Conservation (phyloP, 495 filamentous ascomycete genomes). For the Aspergillus incahuasiensis region DNA sequence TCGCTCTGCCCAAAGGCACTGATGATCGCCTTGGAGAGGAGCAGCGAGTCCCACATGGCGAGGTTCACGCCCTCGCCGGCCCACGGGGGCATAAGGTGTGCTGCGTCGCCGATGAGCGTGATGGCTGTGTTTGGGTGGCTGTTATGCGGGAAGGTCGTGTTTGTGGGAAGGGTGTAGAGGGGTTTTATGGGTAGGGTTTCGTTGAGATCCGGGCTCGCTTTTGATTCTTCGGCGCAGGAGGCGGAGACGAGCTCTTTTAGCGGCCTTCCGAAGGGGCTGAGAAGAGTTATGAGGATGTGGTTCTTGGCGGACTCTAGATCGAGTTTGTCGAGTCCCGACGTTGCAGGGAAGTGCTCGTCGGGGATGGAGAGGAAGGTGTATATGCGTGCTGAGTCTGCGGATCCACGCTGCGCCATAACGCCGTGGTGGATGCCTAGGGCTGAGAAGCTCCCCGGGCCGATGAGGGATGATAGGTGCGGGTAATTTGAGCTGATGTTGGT, state of each 20-base stretch:
- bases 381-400: constrained; percentile 36
- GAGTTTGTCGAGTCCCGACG: constrained; percentile 20
- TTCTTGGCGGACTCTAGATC: constrained; percentile 23
- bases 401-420: constrained; percentile 30
- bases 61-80: constrained; percentile 58
- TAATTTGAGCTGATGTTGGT: constrained; percentile 20
- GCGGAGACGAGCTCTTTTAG: constrained; percentile 36
- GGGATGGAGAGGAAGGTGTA: constrained; percentile 34
- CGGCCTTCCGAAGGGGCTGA: constrained; percentile 27
- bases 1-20: neutral
- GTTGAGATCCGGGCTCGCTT: neutral
- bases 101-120: constrained; percentile 58
- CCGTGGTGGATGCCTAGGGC: constrained; percentile 26
- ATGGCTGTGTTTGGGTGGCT: constrained; percentile 23
- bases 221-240: constrained; percentile 29
- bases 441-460: constrained; percentile 22
- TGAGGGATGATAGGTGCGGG: constrained; percentile 23
- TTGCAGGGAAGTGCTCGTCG: constrained; percentile 25
- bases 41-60: constrained; percentile 53
- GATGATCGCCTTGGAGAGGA: constrained; percentile 40
- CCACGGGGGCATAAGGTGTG: constrained; percentile 59
- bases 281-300: constrained; percentile 25
- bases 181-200: constrained; percentile 13
- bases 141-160: constrained; percentile 39
- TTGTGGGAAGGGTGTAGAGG: constrained; percentile 51